These are phyloP conservation scores for Adansonia digitata DNA, from an alignment of 345 rosid genomes.

Conservation along the genomic window DNA sequence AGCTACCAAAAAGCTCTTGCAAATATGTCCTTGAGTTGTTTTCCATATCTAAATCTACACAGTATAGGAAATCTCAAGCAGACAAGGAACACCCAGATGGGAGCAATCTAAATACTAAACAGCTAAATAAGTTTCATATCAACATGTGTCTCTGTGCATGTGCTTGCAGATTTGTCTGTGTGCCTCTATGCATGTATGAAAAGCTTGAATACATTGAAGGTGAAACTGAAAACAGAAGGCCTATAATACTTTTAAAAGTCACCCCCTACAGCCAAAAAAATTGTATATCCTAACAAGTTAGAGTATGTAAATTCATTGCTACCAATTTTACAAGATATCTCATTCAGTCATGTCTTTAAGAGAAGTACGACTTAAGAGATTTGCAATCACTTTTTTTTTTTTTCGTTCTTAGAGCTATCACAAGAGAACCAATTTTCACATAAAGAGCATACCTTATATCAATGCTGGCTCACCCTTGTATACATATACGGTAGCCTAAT, in stretches of 20 bases:
- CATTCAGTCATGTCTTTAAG: background rate
- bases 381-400: background rate
- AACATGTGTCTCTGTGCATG: background rate
- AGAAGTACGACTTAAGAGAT: background rate
- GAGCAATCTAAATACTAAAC: background rate
- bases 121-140: background rate
- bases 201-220: background rate
- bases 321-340: background rate
- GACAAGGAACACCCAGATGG: background rate
- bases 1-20: slow-evolving; percentile 86
- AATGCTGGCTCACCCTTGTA: background rate
- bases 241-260: background rate
- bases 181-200: background rate
- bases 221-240: background rate
- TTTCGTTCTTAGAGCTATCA: background rate
- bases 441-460: background rate
- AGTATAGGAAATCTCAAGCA: slow-evolving; percentile 41
- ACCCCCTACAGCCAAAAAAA: background rate
- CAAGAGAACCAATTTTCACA: slow-evolving; percentile 1
- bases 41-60: slow-evolving; percentile 47
- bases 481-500: background rate
- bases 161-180: background rate
- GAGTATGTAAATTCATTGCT: background rate
- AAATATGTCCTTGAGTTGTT: slow-evolving; percentile 72
- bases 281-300: background rate